Percentiles rank a stretch among this genome's conserved stretches.
phyloP scores from a whole-genome alignment of 495 filamentous ascomycete genomes.

The Xylaria curta region DNA sequence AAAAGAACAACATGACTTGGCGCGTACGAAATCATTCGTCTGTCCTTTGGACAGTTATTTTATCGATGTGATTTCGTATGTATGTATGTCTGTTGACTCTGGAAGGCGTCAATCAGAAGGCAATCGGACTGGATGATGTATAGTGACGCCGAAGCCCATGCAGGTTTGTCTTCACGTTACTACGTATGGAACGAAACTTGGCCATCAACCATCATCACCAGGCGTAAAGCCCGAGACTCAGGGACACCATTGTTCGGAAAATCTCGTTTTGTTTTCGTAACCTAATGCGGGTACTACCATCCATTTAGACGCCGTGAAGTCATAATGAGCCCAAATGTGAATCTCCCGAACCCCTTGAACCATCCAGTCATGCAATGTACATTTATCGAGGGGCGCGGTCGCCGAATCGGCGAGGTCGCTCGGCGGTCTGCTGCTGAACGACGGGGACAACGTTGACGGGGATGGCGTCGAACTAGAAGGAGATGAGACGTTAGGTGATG shows the following conservation, averaged over 20 bases:
- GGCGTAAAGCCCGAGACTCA: slow-evolving; percentile 64
- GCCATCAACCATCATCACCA: slow-evolving; percentile 90
- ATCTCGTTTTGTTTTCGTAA: slow-evolving; percentile 62
- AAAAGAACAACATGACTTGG: slow-evolving; percentile 17
- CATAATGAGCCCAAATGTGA: slow-evolving; percentile 47
- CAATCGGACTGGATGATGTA: background rate
- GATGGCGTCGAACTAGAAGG: slow-evolving; percentile 87
- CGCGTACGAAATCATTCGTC: background rate
- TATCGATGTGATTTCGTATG: background rate
- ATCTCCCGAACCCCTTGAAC: slow-evolving; percentile 28
- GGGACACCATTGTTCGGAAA: slow-evolving; percentile 83
- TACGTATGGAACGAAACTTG: slow-evolving; percentile 55
- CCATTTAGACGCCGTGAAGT: slow-evolving; percentile 57
- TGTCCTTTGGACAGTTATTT: background rate
- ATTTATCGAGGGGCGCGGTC: slow-evolving; percentile 56
- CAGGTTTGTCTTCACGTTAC: slow-evolving; percentile 19
- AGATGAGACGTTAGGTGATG: slow-evolving; percentile 33
- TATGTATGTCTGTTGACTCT: background rate
- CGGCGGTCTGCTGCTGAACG: slow-evolving; percentile 81
- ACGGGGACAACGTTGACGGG: slow-evolving; percentile 93
- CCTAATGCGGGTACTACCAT: slow-evolving; percentile 57
- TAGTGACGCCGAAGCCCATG: slow-evolving; percentile 1
- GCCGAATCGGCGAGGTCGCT: slow-evolving; percentile 66
- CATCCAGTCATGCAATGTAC: slow-evolving; percentile 39
- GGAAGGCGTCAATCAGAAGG: background rate